A percentile compares a stretch with the other conserved stretches of the same genome.
phyloP scores from a whole-genome alignment of 345 rosid species.

The Eucalyptus pumila region DNA sequence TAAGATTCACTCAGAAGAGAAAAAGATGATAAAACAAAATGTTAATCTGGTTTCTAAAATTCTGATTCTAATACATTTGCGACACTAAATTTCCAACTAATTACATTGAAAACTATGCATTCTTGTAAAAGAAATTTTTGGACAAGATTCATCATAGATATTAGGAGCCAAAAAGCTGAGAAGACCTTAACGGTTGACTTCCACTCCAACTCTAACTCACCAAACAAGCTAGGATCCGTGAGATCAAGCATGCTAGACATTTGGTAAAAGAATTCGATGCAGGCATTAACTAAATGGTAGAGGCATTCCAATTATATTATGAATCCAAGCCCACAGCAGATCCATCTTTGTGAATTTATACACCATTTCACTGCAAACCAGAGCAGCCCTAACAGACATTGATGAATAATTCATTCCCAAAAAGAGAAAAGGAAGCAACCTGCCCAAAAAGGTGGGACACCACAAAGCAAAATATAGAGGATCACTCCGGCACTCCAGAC shows the following conservation, averaged over 20 bases:
- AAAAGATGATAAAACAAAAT: neutral
- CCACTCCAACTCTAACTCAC: neutral
- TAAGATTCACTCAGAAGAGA: neutral
- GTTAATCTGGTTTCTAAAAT: neutral
- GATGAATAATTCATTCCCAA: neutral
- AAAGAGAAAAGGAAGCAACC: conserved; percentile 26
- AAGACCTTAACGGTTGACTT: neutral
- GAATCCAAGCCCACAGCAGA: neutral
- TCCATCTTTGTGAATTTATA: neutral
- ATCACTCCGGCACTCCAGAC: conserved; percentile 98
- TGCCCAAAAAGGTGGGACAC: conserved; percentile 99
- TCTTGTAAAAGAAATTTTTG: neutral
- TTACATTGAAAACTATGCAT: neutral
- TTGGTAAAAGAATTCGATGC: neutral
- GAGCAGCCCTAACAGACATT: neutral
- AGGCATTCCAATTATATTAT: neutral
- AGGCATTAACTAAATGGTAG: neutral
- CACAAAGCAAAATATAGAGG: conserved; percentile 84
- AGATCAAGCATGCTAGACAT: neutral
- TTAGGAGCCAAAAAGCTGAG: neutral
- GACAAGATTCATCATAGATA: neutral
- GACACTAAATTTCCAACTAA: neutral
- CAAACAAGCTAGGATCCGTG: neutral
- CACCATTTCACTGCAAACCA: neutral
- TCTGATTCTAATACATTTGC: neutral